A percentile compares a stretch with the other conserved stretches of the same genome.
Evolutionary conservation across 169 alveolate genomes (phyloP).

Genomic region (Amoebophrya sp.): DNA sequence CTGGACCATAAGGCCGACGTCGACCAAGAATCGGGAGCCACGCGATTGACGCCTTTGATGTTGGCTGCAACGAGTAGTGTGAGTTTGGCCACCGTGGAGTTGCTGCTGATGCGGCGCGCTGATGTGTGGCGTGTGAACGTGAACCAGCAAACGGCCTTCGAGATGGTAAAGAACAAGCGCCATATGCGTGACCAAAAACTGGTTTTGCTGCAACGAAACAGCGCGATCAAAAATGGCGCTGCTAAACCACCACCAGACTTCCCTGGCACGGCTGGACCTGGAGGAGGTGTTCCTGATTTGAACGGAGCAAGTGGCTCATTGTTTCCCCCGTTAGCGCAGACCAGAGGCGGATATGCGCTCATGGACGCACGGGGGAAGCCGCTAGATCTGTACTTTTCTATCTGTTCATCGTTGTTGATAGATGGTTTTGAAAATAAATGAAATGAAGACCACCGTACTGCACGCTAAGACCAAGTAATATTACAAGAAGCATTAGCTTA

Average conservation of each 20-base stretch:
- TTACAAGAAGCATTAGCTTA: no score
- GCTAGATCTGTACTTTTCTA: not conserved
- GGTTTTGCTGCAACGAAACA: not conserved
- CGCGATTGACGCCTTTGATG: not conserved
- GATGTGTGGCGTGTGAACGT: not conserved
- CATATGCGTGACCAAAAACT: conserved; percentile 20
- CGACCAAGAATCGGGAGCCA: not conserved
- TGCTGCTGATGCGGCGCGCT: not conserved
- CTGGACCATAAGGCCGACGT: not conserved
- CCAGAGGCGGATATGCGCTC: no score
- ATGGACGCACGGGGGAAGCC: conserved; percentile 5
- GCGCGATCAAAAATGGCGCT: not conserved
- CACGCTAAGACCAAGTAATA: not conserved
- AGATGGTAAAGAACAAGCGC: not conserved
- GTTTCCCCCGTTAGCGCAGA: no score
- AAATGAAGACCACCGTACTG: not conserved
- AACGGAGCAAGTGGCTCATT: no score
- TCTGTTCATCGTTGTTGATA: not conserved
- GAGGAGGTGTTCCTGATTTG: no score
- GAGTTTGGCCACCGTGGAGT: not conserved
- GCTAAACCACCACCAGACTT: no score
- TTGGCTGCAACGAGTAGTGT: not conserved
- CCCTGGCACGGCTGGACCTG: no score
- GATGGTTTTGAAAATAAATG: not conserved
- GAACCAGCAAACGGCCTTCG: not conserved